Percentiles rank a stretch among this genome's conserved stretches.
Conservation (phyloP, 768 basidiomycete genomes). For the Pleurotus cornucopiae region DNA sequence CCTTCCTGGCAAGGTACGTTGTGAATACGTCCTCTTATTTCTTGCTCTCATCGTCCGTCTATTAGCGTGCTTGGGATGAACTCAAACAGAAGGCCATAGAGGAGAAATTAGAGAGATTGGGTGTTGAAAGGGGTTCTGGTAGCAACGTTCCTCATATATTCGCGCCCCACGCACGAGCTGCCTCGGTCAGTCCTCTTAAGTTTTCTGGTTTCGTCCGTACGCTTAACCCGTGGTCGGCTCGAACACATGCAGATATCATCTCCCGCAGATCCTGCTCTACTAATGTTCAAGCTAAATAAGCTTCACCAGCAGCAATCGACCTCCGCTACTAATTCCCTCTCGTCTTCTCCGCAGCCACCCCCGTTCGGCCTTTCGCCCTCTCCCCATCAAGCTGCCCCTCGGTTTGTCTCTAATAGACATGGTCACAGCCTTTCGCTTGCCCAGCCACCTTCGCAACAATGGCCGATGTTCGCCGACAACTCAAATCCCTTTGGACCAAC, state of each 20-base stretch:
- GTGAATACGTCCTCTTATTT: conserved; percentile 10
- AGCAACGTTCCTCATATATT: conserved; percentile 56
- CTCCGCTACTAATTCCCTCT: conserved; percentile 47
- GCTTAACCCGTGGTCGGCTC: conserved; percentile 16
- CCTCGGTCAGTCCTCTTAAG: conserved; percentile 57
- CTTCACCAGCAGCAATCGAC: conserved; percentile 67
- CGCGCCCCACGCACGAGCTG: conserved; percentile 77
- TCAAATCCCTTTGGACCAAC: conserved; percentile 66
- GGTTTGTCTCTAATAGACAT: conserved; percentile 52
- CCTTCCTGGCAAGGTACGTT: conserved; percentile 70
- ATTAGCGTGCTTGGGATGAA: conserved; percentile 68
- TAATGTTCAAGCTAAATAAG: conserved; percentile 81
- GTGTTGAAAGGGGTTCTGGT: conserved; percentile 65
- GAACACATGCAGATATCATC: conserved; percentile 66
- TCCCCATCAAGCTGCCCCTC: conserved; percentile 31
- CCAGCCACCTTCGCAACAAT: conserved; percentile 44
- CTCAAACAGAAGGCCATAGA: conserved; percentile 72
- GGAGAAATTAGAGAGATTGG: conserved; percentile 75
- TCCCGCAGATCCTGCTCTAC: conserved; percentile 81
- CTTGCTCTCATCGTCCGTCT: conserved; percentile 9
- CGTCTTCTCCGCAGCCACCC: conserved; percentile 60
- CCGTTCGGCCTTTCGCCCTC: conserved; percentile 49
- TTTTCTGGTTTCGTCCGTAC: conserved; percentile 14
- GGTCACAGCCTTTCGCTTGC: conserved; percentile 74
- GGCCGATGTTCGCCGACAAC: conserved; percentile 28